Base-by-base conservation (phyloP, 2,329 filamentous ascomycete genomes). In the Neofusicoccum kwambonambiense region DNA sequence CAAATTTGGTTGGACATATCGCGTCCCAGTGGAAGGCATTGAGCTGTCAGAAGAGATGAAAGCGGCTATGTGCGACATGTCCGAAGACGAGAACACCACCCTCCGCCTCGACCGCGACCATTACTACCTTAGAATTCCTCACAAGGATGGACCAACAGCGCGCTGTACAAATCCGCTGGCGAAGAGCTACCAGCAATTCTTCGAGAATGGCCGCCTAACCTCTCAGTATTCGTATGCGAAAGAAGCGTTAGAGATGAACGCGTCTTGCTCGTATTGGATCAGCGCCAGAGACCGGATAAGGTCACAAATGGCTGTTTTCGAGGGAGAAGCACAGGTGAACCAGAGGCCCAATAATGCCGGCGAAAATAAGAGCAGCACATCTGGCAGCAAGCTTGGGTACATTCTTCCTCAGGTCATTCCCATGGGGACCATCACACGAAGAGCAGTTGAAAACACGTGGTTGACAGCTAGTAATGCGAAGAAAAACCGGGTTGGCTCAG, bases 201-300 rank as follows among this genome's bases (percentile, higher is more conserved):
- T 99, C 72, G 95, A 99, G 72, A 91, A 90, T 41, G 94, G 93
- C 0, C 91, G 86, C 0, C 81, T 99, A 3, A 91, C 92, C 0
- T 98, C 94, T 0, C 90, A 97, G 75, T 98, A 90, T 72, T 76
- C 88, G 0, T 94, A 97, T 72, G 95, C 95, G 0, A 98, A 96
- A 73, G 93, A 97, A 75, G 95, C 96, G 0, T 81, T 99, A 49
- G 91, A 98, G 71, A 99, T 99, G 95, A 99, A 99, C 71, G 93
- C 95, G 0, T 97, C 93, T 0, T 99, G 96, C 75, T 98, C 94
- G 0, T 99, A 99, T 78, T 99, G 96, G 95, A 98, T 99, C 71
- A 97, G 92, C 72, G 93, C 95, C 15, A 86, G 95, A 67, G 92
- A 97, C 73, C 85, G 95, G 57, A 99, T 99, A 77, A 94, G 82